Base-by-base conservation (phyloP, 345 rosid genomes). In the Rhodamnia argentea region DNA sequence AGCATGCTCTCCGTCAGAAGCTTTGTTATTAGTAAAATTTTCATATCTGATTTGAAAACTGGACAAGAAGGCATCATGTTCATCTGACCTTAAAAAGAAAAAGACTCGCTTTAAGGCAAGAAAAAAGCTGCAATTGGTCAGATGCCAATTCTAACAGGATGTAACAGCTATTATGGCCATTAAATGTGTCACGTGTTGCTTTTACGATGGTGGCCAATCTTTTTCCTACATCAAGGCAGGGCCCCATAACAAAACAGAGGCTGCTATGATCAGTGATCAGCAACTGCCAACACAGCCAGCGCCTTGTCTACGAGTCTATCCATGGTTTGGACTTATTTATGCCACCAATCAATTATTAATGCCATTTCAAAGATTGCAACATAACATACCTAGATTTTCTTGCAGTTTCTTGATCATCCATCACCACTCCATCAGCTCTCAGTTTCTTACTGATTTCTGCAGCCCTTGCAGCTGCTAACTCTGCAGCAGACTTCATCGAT, bases 401-500 rank as follows among this genome's bases (percentile, higher is more conserved):
- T 84, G 90, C 90, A 54, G 88, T 87, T 90, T 92, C 96, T 85
- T 90, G 88, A 86, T 94, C 99, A 84, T 93, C 96, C 53, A 55
- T 87, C 74, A 85, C 93, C 88, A 89, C 74, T 83, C 99, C 99
- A 87, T 97, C 98, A 89, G 95, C 97, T 88, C 92, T 96, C 89
- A 96, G 88, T 91, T 93, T 97, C 90, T 86, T 94, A 88, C 98
- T 97, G 85, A 97, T 97, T 91, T 97, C 99, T 52, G 98, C 98
- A 88, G 99, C 99, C 90, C 98, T 95, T 24, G 99, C 98, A 70
- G 99, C 96, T 20, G 99, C 99, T 86, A 96, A 90, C 91, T 97
- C 99, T 37, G 99, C 94, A 75, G 99, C 99, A 89, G 99, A 94
- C 94, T 97, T 97, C 99, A 97, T 97, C 81, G 93, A 90, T 70